Conservation (phyloP, 2,329 filamentous ascomycete species). For the Thelonectria blattea region DNA sequence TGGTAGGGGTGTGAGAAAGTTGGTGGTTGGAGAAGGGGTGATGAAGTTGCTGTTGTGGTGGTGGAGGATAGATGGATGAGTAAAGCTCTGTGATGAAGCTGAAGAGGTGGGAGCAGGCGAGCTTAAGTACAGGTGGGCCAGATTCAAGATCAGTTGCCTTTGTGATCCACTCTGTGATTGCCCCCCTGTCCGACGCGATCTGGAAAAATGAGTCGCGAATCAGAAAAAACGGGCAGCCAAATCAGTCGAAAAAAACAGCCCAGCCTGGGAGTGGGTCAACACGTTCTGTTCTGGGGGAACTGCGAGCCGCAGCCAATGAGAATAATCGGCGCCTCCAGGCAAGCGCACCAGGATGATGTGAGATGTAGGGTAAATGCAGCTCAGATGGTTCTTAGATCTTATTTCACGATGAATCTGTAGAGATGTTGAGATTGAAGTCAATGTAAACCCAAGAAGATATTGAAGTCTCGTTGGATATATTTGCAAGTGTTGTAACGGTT, state of each 20-base stretch:
- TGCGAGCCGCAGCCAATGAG: background rate
- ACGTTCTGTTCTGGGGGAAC: conserved; percentile 10
- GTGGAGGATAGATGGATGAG: conserved; percentile 18
- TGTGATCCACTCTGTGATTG: conserved; percentile 27
- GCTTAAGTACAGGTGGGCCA: conserved; percentile 50
- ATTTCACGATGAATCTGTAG: no score
- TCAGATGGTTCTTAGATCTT: no score
- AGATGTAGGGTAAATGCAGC: conserved; percentile 1
- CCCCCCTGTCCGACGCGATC: conserved; percentile 37
- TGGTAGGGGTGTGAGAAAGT: conserved; percentile 28
- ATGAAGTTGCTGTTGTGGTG: conserved; percentile 19
- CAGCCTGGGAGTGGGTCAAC: background rate
- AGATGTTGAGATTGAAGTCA: no score
- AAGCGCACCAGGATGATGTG: background rate
- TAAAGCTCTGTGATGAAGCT: conserved; percentile 22
- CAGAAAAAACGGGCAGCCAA: conserved; percentile 21
- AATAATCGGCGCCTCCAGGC: background rate
- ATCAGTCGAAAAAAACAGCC: conserved; percentile 17
- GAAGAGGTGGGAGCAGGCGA: conserved; percentile 38
- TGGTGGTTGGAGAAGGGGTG: conserved; percentile 17
- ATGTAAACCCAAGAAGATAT: no score
- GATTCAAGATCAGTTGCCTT: conserved; percentile 45
- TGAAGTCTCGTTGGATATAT: no score
- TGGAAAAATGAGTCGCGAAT: conserved; percentile 22
- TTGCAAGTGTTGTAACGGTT: no score